A percentile compares a stretch with the other conserved stretches of the same genome.
phyloP scores from a whole-genome alignment of 1,284 basidiomycete genomes.

The Sphaerobolus stellatus region DNA sequence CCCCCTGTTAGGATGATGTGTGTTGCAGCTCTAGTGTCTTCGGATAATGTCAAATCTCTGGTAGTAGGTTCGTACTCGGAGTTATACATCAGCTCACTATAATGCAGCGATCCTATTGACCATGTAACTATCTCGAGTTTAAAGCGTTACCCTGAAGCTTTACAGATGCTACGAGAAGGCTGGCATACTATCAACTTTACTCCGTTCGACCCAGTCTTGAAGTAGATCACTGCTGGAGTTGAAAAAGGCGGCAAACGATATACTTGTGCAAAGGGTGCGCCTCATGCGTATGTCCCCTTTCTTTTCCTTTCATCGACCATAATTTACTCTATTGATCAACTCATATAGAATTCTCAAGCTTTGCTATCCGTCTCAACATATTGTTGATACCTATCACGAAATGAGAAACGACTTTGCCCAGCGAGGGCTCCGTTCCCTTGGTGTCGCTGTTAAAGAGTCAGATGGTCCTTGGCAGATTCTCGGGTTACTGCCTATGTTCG shows the following conservation, averaged over 20 bases:
- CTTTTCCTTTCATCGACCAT: constrained; percentile 4
- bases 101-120: constrained; percentile 47
- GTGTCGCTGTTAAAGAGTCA: constrained; percentile 49
- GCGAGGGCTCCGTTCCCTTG: constrained; percentile 53
- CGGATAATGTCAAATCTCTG: constrained; percentile 52
- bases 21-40: constrained; percentile 50
- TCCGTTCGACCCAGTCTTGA: constrained; percentile 56
- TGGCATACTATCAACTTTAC: constrained; percentile 54
- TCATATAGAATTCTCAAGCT: constrained; percentile 45
- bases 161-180: constrained; percentile 45
- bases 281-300: constrained; percentile 46
- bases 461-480: constrained; percentile 48
- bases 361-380: constrained; percentile 37
- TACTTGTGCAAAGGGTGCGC: constrained; percentile 54
- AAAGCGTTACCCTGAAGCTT: constrained; percentile 51
- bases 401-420: constrained; percentile 44
- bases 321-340: neutral
- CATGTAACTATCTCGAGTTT: constrained; percentile 53
- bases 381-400: constrained; percentile 41
- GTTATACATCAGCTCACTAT: neutral
- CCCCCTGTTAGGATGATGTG: constrained; percentile 30
- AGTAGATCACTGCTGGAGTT: constrained; percentile 56
- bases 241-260: constrained; percentile 49
- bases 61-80: neutral
- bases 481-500: constrained; percentile 44